These are phyloP conservation scores for Melaleuca alternifolia DNA, from an alignment of 345 rosid species.

Conservation along the genomic window DNA sequence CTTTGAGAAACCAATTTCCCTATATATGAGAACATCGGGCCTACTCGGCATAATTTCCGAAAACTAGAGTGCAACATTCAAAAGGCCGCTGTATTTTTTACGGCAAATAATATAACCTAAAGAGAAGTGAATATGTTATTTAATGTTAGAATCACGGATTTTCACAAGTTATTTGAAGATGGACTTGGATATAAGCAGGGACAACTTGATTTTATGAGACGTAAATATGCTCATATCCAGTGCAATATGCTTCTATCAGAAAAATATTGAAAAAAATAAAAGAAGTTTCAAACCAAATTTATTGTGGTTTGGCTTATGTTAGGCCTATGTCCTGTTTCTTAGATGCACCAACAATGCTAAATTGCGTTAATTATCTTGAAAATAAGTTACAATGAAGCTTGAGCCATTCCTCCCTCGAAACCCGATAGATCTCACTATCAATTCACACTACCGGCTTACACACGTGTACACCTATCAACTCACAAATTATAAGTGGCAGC, in stretches of 20 bases:
- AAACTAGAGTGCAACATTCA: background rate
- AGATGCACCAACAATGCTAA: fast-evolving
- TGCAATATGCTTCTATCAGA: too few species aligned
- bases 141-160: too few species aligned
- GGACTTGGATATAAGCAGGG: background rate
- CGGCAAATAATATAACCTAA: background rate
- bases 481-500: too few species aligned
- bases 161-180: background rate
- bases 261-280: too few species aligned
- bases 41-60: background rate
- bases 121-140: too few species aligned
- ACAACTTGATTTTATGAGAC: background rate
- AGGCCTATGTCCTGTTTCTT: background rate
- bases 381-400: background rate
- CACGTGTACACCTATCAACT: too few species aligned
- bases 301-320: background rate
- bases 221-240: background rate
- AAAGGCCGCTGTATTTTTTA: background rate
- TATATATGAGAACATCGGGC: background rate
- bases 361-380: background rate
- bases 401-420: background rate
- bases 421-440: too few species aligned
- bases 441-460: too few species aligned
- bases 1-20: background rate
- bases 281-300: background rate